Evolutionary conservation across 2,329 filamentous ascomycete species (phyloP), one percentile per base, ranked within the genome.

Genomic region (Thelonectria discophora): DNA sequence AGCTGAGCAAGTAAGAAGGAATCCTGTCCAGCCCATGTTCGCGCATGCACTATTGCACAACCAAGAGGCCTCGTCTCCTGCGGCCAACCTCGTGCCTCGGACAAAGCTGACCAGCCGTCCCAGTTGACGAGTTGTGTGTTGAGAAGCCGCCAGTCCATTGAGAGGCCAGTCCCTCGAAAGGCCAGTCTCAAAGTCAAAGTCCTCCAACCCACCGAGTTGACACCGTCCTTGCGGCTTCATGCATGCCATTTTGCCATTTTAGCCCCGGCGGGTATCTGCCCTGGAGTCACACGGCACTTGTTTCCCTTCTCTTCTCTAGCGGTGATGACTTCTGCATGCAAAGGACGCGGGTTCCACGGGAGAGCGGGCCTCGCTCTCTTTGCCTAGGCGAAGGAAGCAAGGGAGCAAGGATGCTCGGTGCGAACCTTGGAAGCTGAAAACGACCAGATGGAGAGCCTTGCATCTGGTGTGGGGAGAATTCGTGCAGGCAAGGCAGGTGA

Each of bases 201-300:
- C 32, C 6, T 34, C 32, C 3, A 13, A 70, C 62, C 48, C 46
- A 62, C 62, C 47, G 4, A 7, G 7, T 4, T 7, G 18, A 59
- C 67, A 64, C 60, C 50, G 60, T 57, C 61, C 60, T 68, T 63
- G 13, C 62, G 59, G 63, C 53, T 64, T 58, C 59, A 72, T 70
- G 67, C 69, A 70, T 72, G 67, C 65, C 65, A 70, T n/a, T 62
- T 64, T 24, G 24, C 40, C 20, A 48, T 66, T 64, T 71, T 69
- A 74, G 72, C 69, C 57, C 52, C 67, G 71, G 72, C 72, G 72
- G 71, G 69, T 73, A 74, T 68, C 66, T 69, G 65, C 66, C 24
- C 4, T 24, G 24, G 53, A 59, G 55, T 73, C 69, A 73, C 71
- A 72, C 64, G 55, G 47, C 40, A 15, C 53, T 50, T 53, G 45